These are phyloP conservation scores for Phycomyces blakesleeanus DNA, from an alignment of 192 early-diverging fungal genomes.

Conservation along the genomic window DNA sequence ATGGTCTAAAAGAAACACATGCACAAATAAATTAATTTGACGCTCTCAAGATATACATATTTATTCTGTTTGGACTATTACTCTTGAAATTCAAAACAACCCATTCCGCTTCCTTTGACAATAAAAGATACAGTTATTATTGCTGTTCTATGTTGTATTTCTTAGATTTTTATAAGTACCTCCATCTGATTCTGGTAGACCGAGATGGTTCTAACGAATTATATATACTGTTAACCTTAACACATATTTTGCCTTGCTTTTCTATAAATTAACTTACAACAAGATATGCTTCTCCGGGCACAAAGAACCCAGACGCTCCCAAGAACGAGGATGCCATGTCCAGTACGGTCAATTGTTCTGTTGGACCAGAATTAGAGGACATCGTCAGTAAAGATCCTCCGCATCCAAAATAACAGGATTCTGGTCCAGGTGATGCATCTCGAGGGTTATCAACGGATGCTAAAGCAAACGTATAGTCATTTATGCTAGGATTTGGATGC, in stretches of 20 bases:
- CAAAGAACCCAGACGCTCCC: conserved; percentile 4
- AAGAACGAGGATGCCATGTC: conserved; percentile 6
- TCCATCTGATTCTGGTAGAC: conserved; percentile 7
- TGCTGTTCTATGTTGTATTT: neutral
- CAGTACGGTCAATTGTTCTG: conserved; percentile 8
- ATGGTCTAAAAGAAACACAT: neutral
- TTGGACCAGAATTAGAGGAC: neutral
- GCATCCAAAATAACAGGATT: conserved; percentile 23
- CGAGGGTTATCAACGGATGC: conserved; percentile 5
- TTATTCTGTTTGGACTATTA: neutral
- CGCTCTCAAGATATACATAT: neutral
- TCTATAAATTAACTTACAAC: conserved; percentile 2
- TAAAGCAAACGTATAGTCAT: conserved; percentile 13
- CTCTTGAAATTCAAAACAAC: conserved; percentile 17
- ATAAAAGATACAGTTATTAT: neutral
- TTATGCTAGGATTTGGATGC: neutral
- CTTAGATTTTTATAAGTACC: conserved; percentile 1
- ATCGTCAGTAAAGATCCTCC: conserved; percentile 10
- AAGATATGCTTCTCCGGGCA: conserved; percentile 6
- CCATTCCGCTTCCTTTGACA: conserved; percentile 12
- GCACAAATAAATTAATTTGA: neutral
- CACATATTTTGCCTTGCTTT: neutral
- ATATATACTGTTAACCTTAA: neutral
- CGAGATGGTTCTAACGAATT: conserved; percentile 16
- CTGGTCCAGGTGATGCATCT: neutral